Base-by-base conservation (phyloP, 352 stramenopile genomes). In the Globisporangium iwayamae region DNA sequence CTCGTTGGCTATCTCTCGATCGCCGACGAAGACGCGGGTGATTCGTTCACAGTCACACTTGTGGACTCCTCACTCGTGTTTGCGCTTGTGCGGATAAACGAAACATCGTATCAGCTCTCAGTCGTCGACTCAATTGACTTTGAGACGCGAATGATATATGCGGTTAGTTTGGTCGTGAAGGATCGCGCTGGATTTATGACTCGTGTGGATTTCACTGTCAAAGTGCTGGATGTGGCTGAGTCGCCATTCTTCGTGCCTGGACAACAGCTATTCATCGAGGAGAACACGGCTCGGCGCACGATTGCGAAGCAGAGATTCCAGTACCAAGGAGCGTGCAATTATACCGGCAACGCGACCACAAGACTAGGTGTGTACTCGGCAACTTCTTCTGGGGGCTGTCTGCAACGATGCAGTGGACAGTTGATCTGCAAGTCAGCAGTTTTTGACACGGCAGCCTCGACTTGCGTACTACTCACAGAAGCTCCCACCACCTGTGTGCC, bases 191-290 rank as follows among this genome's bases (percentile, higher is more conserved):
- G 57, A 32, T 47, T 46, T 4, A 0, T 25, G 1, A 18, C 57
- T 30, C 28, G n/a, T 38, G 34, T 62, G 41, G 55, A 48, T 10
- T 63, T 64, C 14, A 68, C 46, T 22, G 50, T 67, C 54, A 60
- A 43, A 28, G 69, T 89, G 10, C 48, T 66, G 5, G 75, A 89
- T 62, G 62, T 75, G 13, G 80, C 86, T n/a, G 79, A 89, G 25
- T 14, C 63, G 13, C 79, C 79, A n/a, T 66, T 69, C 38, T 60
- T 85, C 25, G 61, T 57, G 20, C 34, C 43, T n/a, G 51, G 63
- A 1, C 73, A 79, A 36, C 62, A 78, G n/a, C 66, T 78, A n/a
- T 75, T 78, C 18, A 78, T 78, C 20, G 65, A 75, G 32, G 73
- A 80, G 56, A 74, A 78, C 47, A 20, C 45, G 47, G 46, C 20